Evolutionary conservation across 371 early-diverging fungal genomes (phyloP), one percentile per base, ranked within the genome.

Genomic region (Rozella allomycis): DNA sequence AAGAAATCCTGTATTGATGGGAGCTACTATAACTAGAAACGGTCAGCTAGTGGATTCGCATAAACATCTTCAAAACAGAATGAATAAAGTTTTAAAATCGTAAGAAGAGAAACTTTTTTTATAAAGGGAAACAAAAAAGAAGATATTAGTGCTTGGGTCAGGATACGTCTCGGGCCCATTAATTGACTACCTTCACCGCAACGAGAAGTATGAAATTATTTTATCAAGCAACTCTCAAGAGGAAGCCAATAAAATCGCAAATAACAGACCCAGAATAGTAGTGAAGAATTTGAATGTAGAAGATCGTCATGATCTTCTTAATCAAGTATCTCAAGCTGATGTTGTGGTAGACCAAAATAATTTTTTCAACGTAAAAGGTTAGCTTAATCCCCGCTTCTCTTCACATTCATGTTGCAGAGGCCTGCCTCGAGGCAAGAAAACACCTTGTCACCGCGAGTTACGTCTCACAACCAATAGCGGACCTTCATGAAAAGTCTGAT

Each of bases 361-460:
- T n/a, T n/a, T n/a, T n/a, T n/a, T n/a, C n/a, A n/a, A n/a, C n/a
- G n/a, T n/a, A n/a, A n/a, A n/a, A n/a, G n/a, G n/a, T n/a, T n/a
- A n/a, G n/a, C n/a, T n/a, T n/a, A n/a, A n/a, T n/a, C n/a, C n/a
- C n/a, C n/a, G n/a, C n/a, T n/a, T n/a, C n/a, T n/a, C n/a, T n/a
- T n/a, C n/a, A n/a, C n/a, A n/a, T n/a, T 37, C 87, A 85, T 38
- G 72, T 73, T n/a, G 55, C 68, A 18, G 73, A 90, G 21, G 78
- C 90, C 17, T 80, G 83, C 25, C 70, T 90, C 35, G 63, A 70
- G 37, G 60, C 78, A 47, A 61, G 67, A 46, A 87, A 84, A 50
- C 74, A 86, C 46, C 79, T 93, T 67, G 87, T 93, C 10, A 94
- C 93, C 6, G 87, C 96, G 20, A 78, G 78, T 49, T 94, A 94